These are phyloP conservation scores for Ganoderma lingzhi DNA, from an alignment of 1,284 basidiomycete genomes.

Conservation along the genomic window DNA sequence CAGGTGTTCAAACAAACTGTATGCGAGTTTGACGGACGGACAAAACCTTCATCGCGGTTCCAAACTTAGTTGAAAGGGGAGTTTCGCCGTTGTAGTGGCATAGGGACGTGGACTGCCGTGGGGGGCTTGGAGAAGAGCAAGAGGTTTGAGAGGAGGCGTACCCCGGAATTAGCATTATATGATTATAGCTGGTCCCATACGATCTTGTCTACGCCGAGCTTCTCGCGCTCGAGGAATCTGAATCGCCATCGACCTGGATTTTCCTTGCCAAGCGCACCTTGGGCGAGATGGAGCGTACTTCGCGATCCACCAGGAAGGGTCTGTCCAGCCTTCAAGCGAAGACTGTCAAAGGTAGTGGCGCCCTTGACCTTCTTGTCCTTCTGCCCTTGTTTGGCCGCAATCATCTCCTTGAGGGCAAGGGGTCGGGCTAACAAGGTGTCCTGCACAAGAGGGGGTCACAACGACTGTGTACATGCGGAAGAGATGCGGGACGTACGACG, in stretches of 20 bases:
- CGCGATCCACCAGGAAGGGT: conserved; percentile 43
- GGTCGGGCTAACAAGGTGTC: conserved; percentile 47
- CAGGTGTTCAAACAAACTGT: not conserved
- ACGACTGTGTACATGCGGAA: not conserved
- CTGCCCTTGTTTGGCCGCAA: conserved; percentile 34
- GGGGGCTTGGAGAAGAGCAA: not conserved
- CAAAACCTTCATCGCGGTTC: too few species aligned
- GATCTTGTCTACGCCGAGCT: conserved; percentile 45
- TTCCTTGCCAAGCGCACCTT: conserved; percentile 43
- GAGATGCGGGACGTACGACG: conserved; percentile 38
- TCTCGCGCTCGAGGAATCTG: conserved; percentile 42
- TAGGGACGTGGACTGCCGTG: not conserved
- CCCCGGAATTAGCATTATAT: conserved; percentile 27
- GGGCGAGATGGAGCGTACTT: conserved; percentile 43
- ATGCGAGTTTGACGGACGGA: too few species aligned
- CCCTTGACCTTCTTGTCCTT: conserved; percentile 23
- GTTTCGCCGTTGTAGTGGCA: too few species aligned
- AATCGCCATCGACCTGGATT: conserved; percentile 31
- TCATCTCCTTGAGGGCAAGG: conserved; percentile 40
- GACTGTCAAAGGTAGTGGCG: conserved; percentile 36
- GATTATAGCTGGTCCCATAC: conserved; percentile 42
- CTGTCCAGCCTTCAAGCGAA: conserved; percentile 45
- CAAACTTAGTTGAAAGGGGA: too few species aligned
- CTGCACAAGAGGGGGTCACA: conserved; percentile 28
- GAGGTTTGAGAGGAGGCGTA: conserved; percentile 6